These are phyloP conservation scores for Trypanosomatidae sp. DNA, from an alignment of 208 protist species.

Conservation along the genomic window DNA sequence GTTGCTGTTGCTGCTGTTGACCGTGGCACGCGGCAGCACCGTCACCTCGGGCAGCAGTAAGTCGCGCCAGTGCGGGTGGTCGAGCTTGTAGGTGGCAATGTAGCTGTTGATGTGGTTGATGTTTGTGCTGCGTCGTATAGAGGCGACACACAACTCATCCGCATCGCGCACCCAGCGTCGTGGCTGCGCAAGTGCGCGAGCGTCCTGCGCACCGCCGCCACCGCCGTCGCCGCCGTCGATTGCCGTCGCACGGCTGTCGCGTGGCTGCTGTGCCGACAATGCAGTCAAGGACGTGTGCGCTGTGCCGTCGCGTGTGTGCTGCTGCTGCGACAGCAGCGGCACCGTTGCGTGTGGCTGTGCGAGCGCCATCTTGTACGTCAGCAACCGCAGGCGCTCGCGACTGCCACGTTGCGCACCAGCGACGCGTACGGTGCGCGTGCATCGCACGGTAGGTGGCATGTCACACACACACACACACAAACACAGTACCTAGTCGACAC, in stretches of 20 bases:
- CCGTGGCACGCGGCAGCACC: conserved; percentile 8
- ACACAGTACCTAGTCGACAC: neutral
- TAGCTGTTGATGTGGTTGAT: conserved; percentile 71
- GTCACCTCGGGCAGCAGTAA: conserved; percentile 63
- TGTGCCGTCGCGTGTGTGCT: neutral
- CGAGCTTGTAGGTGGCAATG: conserved; percentile 80
- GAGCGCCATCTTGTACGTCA: conserved; percentile 66
- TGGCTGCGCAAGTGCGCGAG: too few species aligned
- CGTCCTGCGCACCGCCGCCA: too few species aligned
- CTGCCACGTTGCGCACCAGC: neutral
- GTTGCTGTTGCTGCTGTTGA: neutral
- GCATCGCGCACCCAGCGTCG: conserved; percentile 77
- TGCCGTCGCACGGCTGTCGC: neutral
- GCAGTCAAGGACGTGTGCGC: neutral
- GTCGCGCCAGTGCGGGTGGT: conserved; percentile 70
- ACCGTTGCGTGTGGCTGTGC: conserved; percentile 35
- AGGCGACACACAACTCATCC: conserved; percentile 70
- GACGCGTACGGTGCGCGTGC: conserved; percentile 2
- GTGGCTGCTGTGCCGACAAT: neutral
- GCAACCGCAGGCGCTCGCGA: conserved; percentile 17
- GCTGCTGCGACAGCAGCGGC: conserved; percentile 16
- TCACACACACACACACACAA: neutral
- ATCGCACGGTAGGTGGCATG: neutral
- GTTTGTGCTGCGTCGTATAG: conserved; percentile 56
- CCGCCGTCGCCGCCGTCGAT: neutral